Evolutionary conservation across 1,139 yeast genomes (phyloP).

Genomic region (Nakaseomyces delphensis): DNA sequence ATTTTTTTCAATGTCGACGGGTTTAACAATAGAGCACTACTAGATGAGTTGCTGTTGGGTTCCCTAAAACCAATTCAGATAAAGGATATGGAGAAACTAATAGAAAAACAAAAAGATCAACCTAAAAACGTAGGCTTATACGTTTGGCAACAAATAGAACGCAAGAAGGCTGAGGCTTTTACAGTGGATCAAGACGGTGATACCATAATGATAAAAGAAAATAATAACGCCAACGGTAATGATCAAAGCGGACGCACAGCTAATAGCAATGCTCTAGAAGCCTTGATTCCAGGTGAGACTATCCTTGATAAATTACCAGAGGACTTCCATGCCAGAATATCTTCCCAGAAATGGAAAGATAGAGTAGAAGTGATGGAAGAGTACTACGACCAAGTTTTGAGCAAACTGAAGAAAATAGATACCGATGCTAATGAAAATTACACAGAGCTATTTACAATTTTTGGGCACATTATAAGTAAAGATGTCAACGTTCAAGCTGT

Average conservation of each 20-base stretch:
- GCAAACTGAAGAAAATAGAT: slow-evolving; percentile 38
- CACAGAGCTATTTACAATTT: slow-evolving; percentile 45
- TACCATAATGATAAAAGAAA: slow-evolving; percentile 36
- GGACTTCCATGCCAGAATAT: slow-evolving; percentile 46
- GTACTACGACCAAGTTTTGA: slow-evolving; percentile 41
- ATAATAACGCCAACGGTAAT: slow-evolving; percentile 23
- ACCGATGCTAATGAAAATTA: slow-evolving; percentile 52
- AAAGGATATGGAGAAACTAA: slow-evolving; percentile 66
- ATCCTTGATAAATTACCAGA: slow-evolving; percentile 59
- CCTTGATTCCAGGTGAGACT: slow-evolving; percentile 48
- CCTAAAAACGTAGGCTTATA: neutral
- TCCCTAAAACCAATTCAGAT: slow-evolving; percentile 87
- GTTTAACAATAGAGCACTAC: slow-evolving; percentile 33
- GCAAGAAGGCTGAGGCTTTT: slow-evolving; percentile 6
- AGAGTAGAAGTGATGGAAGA: slow-evolving; percentile 80
- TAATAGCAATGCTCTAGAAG: slow-evolving; percentile 28
- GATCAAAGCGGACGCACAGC: slow-evolving; percentile 32
- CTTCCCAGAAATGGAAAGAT: slow-evolving; percentile 80
- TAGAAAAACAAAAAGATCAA: slow-evolving; percentile 36
- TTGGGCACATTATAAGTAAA: slow-evolving; percentile 61
- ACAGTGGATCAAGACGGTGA: slow-evolving; percentile 33
- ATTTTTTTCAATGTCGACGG: slow-evolving; percentile 67
- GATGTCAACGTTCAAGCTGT: slow-evolving; percentile 92
- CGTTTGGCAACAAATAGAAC: slow-evolving; percentile 1
- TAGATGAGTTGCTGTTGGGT: slow-evolving; percentile 53